phyloP scores from a whole-genome alignment of 495 filamentous ascomycete species.

The Penicillium roqueforti region DNA sequence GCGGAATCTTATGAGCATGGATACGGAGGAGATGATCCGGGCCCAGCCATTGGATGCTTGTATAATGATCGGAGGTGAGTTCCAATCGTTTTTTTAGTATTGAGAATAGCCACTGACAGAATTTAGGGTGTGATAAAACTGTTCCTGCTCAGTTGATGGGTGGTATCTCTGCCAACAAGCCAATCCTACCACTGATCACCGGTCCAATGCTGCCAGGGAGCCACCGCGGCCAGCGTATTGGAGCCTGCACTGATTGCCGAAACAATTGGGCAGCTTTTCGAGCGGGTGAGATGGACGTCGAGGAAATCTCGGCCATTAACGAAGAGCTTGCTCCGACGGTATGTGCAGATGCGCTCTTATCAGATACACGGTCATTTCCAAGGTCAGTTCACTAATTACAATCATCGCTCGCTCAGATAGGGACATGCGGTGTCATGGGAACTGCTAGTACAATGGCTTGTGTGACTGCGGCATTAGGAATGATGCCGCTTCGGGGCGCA shows the following conservation, averaged over 20 bases:
- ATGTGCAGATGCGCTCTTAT: constrained; percentile 12
- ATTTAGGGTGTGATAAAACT: constrained; percentile 61
- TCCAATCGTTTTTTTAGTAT: neutral
- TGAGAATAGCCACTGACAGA: neutral
- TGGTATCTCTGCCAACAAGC: constrained; percentile 65
- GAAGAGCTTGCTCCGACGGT: constrained; percentile 65
- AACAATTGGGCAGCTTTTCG: constrained; percentile 64
- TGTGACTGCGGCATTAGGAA: constrained; percentile 55
- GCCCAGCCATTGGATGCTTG: constrained; percentile 63
- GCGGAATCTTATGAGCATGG: constrained; percentile 67
- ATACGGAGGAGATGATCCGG: constrained; percentile 66
- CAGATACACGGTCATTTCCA: neutral
- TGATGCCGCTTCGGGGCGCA: constrained; percentile 60
- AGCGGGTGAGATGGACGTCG: constrained; percentile 57
- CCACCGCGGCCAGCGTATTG: constrained; percentile 53
- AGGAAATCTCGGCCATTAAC: constrained; percentile 62
- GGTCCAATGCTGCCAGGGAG: constrained; percentile 67
- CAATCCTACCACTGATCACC: constrained; percentile 57
- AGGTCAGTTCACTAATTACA: neutral
- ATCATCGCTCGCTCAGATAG: constrained; percentile 35
- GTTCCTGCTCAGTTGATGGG: constrained; percentile 67
- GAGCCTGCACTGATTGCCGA: constrained; percentile 64
- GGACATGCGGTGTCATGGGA: constrained; percentile 68
- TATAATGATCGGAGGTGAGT: constrained; percentile 59
- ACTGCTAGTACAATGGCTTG: constrained; percentile 70